Evolutionary conservation across 2,329 filamentous ascomycete species (phyloP).

Genomic region (Chaetomiaceae sp.): DNA sequence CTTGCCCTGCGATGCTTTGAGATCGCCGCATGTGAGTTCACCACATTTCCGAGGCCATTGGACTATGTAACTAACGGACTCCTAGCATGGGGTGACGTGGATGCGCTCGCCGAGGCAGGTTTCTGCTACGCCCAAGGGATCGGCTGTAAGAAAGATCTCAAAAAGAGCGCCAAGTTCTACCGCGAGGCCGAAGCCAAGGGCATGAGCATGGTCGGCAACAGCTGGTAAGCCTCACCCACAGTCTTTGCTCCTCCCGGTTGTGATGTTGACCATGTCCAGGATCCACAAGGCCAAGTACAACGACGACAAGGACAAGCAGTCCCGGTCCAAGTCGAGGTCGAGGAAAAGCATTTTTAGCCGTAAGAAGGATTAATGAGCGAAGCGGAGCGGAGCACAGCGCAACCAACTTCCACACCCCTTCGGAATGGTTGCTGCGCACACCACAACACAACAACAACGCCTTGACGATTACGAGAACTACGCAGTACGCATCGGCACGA

Average conservation of each 20-base stretch:
- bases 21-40: constrained; percentile 73
- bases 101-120: constrained; percentile 88
- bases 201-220: constrained; percentile 97
- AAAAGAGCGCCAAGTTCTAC: constrained; percentile 89
- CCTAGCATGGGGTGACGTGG: constrained; percentile 83
- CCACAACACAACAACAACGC: constrained; percentile 1
- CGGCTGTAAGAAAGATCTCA: constrained; percentile 93
- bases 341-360: constrained; percentile 63
- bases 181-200: constrained; percentile 86
- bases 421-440: not conserved
- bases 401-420: too few species aligned
- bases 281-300: constrained; percentile 96
- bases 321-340: constrained; percentile 70
- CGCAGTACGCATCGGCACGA: constrained; percentile 17
- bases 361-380: constrained; percentile 25
- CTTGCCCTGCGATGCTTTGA: constrained; percentile 91
- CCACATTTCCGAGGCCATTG: not conserved
- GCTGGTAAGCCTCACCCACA: constrained; percentile 64
- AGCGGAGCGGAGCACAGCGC: too few species aligned
- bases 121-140: constrained; percentile 94
- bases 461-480: constrained; percentile 24
- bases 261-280: constrained; percentile 46
- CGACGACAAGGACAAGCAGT: constrained; percentile 63
- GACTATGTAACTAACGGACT: constrained; percentile 14
- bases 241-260: not conserved